These are phyloP conservation scores for Aspergillus cristatus DNA, from an alignment of 495 filamentous ascomycete genomes.

Conservation along the genomic window DNA sequence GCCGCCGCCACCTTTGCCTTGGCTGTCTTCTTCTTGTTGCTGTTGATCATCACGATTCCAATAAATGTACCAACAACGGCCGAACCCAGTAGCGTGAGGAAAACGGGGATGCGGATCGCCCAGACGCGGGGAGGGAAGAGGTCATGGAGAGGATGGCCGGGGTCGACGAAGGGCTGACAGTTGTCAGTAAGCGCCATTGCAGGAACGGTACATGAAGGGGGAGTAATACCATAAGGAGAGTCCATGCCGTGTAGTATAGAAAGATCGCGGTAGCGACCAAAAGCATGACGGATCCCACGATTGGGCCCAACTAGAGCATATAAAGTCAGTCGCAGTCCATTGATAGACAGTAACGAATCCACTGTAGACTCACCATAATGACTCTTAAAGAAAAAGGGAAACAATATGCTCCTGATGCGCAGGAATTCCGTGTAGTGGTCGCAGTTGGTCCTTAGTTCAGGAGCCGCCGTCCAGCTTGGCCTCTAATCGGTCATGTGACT, in stretches of 20 bases:
- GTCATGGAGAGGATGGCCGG: constrained; percentile 83
- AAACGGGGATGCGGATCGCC: constrained; percentile 97
- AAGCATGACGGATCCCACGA: constrained; percentile 96
- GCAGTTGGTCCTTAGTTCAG: not conserved
- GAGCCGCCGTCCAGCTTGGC: constrained; percentile 12
- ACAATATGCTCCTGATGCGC: constrained; percentile 3
- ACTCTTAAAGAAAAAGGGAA: no score
- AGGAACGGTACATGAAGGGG: no score
- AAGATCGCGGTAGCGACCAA: constrained; percentile 91
- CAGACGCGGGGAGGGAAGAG: constrained; percentile 96
- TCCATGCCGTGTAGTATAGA: constrained; percentile 98
- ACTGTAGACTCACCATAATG: constrained; percentile 20
- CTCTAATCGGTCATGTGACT: constrained; percentile 18
- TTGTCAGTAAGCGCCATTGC: no score
- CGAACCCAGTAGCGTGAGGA: constrained; percentile 82
- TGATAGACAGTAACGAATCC: not conserved
- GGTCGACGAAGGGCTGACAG: constrained; percentile 86
- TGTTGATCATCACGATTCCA: constrained; percentile 96
- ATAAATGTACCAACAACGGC: constrained; percentile 96
- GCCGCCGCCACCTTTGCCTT: constrained; percentile 73
- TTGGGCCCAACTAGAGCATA: constrained; percentile 79
- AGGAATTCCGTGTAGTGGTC: constrained; percentile 2
- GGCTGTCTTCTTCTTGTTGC: constrained; percentile 92
- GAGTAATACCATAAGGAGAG: constrained; percentile 74
- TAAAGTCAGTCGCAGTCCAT: constrained; percentile 2